Evolutionary conservation across 768 basidiomycete genomes (phyloP).

Genomic region (Naganishia friedmannii): DNA sequence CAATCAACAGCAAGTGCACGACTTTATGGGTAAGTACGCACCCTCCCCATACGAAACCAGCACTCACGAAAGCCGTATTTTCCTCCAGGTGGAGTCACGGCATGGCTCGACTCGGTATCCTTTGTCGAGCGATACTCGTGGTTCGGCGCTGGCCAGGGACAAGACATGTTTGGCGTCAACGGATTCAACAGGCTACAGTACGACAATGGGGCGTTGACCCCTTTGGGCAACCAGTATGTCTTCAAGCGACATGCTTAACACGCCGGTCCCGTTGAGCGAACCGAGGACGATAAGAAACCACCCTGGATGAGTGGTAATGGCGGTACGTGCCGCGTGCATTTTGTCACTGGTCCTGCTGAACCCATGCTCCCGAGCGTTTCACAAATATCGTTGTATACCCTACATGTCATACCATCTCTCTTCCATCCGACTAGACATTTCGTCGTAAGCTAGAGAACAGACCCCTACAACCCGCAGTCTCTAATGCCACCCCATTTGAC

Average conservation of each 20-base stretch:
- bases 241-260: constrained; percentile 16
- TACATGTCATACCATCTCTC: too few relatives aligned
- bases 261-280: not conserved
- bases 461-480: too few relatives aligned
- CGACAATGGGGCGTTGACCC: constrained; percentile 25
- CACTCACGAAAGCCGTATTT: not conserved
- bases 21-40: constrained; percentile 29
- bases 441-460: too few relatives aligned
- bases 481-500: too few relatives aligned
- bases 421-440: too few relatives aligned
- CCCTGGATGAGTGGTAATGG: too few relatives aligned
- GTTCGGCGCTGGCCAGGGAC: constrained; percentile 25
- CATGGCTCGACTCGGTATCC: constrained; percentile 23
- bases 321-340: too few relatives aligned
- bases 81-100: not conserved
- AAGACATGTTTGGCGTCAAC: constrained; percentile 21
- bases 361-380: too few relatives aligned
- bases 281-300: too few relatives aligned
- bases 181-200: constrained; percentile 25
- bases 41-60: not conserved
- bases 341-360: too few relatives aligned
- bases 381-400: too few relatives aligned
- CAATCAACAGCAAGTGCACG: constrained; percentile 13
- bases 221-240: constrained; percentile 25
- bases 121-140: constrained; percentile 30